Base-by-base conservation (phyloP, 2,329 filamentous ascomycete species). In the Hymenoscyphus albidus region DNA sequence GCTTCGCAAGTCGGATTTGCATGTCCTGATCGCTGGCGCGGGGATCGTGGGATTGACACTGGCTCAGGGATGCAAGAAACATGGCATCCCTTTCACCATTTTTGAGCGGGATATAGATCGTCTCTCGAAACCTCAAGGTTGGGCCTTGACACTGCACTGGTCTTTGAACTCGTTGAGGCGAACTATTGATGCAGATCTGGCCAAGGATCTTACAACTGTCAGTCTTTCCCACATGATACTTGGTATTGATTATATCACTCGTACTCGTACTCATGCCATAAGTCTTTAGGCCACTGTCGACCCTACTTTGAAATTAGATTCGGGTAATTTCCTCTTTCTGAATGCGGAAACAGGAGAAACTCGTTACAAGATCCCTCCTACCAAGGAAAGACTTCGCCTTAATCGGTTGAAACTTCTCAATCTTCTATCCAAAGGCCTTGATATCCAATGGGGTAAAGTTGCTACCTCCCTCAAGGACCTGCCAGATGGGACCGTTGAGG, bases 101-200 rank as follows among this genome's bases (percentile, higher is more conserved):
- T 80, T 76, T 67, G 78, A 80, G 70, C 76, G 79, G n/a, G 81
- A 83, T 67, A 74, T 75, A 13, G 79, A 76, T 2, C 74, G 58
- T 59, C 32, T n/a, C 22, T 59, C 58, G 16, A 59, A 44, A 44
- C 38, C 39, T 16, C 58, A 59, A 59, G 58, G 58, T 7, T 59
- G 58, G 58, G 58, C 58, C 6, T 31, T 59, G 14, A 59, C 39
- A 9, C 39, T 59, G 16, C 58, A 42, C 27, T 42, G 58, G 58
- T 48, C 38, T 32, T 27, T 59, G 22, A 59, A 40, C 32, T 59
- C 38, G 27, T 16, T 59, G 22, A 44, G 58, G 14, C 14, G 58
- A 59, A 59, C 39, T 18, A 59, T 59, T 10, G 39, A 44, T 5
- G 16, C n/a, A 59, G 39, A 59, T 5, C 22, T 44, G 12, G 38